Conservation (phyloP, 805 yeast species). For the Candida insectalens region DNA sequence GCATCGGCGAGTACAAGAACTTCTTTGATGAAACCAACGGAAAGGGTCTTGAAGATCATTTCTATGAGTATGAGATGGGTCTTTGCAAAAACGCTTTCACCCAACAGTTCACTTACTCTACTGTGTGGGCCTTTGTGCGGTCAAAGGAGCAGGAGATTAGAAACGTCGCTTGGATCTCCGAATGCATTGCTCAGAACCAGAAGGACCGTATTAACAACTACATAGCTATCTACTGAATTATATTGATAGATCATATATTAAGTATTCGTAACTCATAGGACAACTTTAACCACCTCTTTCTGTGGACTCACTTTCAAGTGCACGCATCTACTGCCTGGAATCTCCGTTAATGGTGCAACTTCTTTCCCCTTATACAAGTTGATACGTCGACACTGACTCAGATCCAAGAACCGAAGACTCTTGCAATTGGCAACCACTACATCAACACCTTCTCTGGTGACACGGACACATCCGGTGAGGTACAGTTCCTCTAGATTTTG, state of each 20-base stretch:
- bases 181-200: constrained; percentile 98
- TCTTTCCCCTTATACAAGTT: constrained; percentile 52
- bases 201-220: constrained; percentile 87
- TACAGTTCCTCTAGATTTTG: constrained; percentile 36
- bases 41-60: constrained; percentile 84
- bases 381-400: constrained; percentile 66
- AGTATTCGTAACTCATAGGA: constrained; percentile 24
- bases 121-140: constrained; percentile 95
- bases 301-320: constrained; percentile 40
- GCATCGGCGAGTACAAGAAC: constrained; percentile 56
- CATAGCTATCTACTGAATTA: constrained; percentile 64
- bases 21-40: constrained; percentile 40
- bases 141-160: constrained; percentile 95
- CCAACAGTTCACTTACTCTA: constrained; percentile 85
- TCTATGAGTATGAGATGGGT: constrained; percentile 87
- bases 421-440: constrained; percentile 48
- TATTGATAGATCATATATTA: neutral
- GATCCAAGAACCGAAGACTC: constrained; percentile 42
- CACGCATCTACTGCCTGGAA: constrained; percentile 41
- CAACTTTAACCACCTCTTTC: constrained; percentile 49
- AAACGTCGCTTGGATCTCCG: constrained; percentile 99
- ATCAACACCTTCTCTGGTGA: constrained; percentile 70
- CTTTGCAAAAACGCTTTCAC: constrained; percentile 89
- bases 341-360: constrained; percentile 43
- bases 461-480: constrained; percentile 65